Evolutionary conservation across 23 red algal genomes (phyloP), one percentile per base, ranked within the genome.

Genomic region (Gracilaria gracilis): DNA sequence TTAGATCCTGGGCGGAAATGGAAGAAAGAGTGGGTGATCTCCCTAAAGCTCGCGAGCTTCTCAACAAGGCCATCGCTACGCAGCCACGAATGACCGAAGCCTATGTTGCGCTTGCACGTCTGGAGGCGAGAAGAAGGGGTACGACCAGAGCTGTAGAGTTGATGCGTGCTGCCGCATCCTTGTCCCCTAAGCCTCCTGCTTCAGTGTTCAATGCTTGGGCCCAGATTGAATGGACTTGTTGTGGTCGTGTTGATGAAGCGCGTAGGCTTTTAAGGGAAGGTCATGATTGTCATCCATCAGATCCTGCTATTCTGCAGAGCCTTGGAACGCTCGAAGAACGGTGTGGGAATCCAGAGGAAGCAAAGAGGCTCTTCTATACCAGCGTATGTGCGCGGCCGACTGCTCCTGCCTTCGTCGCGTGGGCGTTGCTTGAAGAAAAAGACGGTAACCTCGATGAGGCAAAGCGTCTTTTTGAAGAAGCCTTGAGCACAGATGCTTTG

Each of bases 361-460:
- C 97, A 42, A 75, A 90, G 34, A 73, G 93, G 17, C 78, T 75
- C 21, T 99, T 89, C 44, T 67, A 77, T 32, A 40, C 70, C 35
- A 93, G 87, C 75, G 87, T 99, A 16, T 33, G 67, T 44, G 93
- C 79, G 55, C 54, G 61, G 23, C 89, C 97, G 11, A 92, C 79
- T 38, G 97, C 91, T 8, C 91, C 95, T 4, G 94, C 97, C 9
- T 96, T 96, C 71, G 97, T 99, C 11, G 97, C 97, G 3, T 99
- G 97, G 96, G 97, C 97, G 9, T 67, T 96, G 44, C 69, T 99
- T 29, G 94, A 99, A 82, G 94, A 95, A 28, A 62, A 75, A 39
- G 62, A 81, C 42, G 85, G 79, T 7, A 69, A 84, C 31, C 51
- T 76, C 13, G 89, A 92, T 42, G 80, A 82, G 49, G 97, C 97